These are phyloP conservation scores for Ensete glaucum DNA, from an alignment of 176 grass and related monocot species.

Conservation along the genomic window DNA sequence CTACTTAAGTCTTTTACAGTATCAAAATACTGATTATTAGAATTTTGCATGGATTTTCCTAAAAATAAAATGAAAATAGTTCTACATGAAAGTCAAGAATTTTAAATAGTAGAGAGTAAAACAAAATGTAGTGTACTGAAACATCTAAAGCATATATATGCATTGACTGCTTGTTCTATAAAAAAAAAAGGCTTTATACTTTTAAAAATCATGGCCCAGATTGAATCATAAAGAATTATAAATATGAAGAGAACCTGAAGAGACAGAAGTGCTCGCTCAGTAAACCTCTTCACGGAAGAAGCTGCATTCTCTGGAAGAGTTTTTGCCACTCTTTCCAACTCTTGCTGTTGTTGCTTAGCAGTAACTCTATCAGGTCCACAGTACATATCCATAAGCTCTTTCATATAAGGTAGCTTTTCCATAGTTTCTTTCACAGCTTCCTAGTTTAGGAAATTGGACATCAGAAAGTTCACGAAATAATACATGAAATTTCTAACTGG, in stretches of 20 bases:
- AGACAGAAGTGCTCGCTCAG: slow-evolving; percentile 64
- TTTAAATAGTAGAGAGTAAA: no score
- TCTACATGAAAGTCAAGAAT: no score
- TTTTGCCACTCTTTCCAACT: slow-evolving; percentile 71
- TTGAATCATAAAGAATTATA: slow-evolving; percentile 8
- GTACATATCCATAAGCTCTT: slow-evolving; percentile 67
- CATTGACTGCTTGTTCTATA: no score
- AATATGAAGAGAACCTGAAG: slow-evolving; percentile 57
- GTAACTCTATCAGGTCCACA: slow-evolving; percentile 61
- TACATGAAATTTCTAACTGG: no score
- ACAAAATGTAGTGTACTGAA: no score
- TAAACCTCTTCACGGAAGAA: slow-evolving; percentile 75
- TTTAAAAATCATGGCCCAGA: background rate
- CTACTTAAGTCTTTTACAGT: no score
- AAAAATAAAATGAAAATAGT: no score
- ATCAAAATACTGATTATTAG: no score
- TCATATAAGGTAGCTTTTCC: slow-evolving; percentile 43
- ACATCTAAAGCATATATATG: no score
- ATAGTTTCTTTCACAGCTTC: slow-evolving; percentile 58
- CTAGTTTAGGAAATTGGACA: slow-evolving; percentile 22
- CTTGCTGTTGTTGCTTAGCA: slow-evolving; percentile 79
- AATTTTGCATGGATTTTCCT: no score
- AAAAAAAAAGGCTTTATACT: background rate
- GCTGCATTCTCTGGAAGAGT: slow-evolving; percentile 60
- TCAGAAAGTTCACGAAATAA: background rate